Evolutionary conservation across 2,329 filamentous ascomycete species (phyloP), one percentile per base, ranked within the genome.

Genomic region (Fusarium zealandicum): DNA sequence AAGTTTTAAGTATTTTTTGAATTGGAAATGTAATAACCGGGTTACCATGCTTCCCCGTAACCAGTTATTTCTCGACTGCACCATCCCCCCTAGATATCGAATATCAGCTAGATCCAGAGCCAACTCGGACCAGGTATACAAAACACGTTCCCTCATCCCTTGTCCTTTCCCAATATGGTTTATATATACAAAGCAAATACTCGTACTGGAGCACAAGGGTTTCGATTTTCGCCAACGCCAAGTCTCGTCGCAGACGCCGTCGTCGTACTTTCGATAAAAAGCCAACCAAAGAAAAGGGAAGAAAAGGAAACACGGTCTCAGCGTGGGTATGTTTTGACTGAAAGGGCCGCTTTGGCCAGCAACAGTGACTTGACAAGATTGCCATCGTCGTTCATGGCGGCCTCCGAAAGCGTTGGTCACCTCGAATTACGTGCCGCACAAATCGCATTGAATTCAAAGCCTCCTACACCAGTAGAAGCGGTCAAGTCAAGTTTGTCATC

Each of bases 151-250:
- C 53, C 54, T 59, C 45, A 35, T 51, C 45, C 27, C 56, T 44
- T 49, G 47, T 53, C 48, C 61, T 45, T 66, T 62, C 58, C 58
- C 59, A 46, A 45, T 54, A 64, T 52, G 61, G 42, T 67, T 64
- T 69, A 67, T 69, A 66, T 66, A 67, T 60, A 68, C 64, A 67
- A 66, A 68, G 58, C 57, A 67, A 67, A 67, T 57, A 61, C 63
- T 67, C 61, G 57, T 54, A 58, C 44, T 48, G 51, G 66, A 68
- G 64, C 54, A 59, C 50, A 57, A 51, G 45, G 50, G 63, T 59
- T 66, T 59, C 49, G 44, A 66, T 62, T 43, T 61, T 68, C 66
- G 52, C 66, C 64, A 69, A 69, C 66, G 66, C 66, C 66, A 56
- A 57, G 56, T 68, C 61, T 67, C 55, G 41, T 66, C 35, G 63